These are phyloP conservation scores for Pyricularia pennisetigena DNA, from an alignment of 2,329 filamentous ascomycete species.

Conservation along the genomic window DNA sequence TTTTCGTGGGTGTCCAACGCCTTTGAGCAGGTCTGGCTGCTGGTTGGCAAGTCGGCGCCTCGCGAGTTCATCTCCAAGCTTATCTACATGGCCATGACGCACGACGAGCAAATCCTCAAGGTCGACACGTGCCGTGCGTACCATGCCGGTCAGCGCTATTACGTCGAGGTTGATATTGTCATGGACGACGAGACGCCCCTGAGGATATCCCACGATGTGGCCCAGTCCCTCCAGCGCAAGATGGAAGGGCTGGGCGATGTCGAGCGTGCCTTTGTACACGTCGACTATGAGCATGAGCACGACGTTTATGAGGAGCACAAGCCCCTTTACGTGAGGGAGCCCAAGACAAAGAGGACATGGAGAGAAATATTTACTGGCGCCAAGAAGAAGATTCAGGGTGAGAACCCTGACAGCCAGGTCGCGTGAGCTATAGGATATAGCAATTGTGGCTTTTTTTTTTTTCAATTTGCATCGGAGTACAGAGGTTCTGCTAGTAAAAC, in stretches of 20 bases:
- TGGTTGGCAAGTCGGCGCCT: constrained; percentile 52
- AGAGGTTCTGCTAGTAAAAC: background rate
- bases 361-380: constrained; percentile 24
- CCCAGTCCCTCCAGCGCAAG: constrained; percentile 49
- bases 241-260: constrained; percentile 38
- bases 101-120: constrained; percentile 42
- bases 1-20: constrained; percentile 52
- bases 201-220: constrained; percentile 49
- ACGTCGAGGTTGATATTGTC: constrained; percentile 53
- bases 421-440: background rate
- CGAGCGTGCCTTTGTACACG: constrained; percentile 34
- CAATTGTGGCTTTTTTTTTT: background rate
- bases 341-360: constrained; percentile 18
- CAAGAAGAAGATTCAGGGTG: constrained; percentile 13
- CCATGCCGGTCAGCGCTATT: constrained; percentile 50
- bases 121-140: constrained; percentile 52
- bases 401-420: background rate
- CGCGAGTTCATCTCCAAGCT: constrained; percentile 45
- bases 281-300: constrained; percentile 33
- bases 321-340: constrained; percentile 26
- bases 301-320: constrained; percentile 31
- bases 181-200: constrained; percentile 45
- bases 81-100: constrained; percentile 44
- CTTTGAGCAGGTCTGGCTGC: constrained; percentile 50
- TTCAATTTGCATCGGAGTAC: too few relatives aligned